Conservation (phyloP, 2,329 filamentous ascomycete species). For the Fusarium vanettenii region DNA sequence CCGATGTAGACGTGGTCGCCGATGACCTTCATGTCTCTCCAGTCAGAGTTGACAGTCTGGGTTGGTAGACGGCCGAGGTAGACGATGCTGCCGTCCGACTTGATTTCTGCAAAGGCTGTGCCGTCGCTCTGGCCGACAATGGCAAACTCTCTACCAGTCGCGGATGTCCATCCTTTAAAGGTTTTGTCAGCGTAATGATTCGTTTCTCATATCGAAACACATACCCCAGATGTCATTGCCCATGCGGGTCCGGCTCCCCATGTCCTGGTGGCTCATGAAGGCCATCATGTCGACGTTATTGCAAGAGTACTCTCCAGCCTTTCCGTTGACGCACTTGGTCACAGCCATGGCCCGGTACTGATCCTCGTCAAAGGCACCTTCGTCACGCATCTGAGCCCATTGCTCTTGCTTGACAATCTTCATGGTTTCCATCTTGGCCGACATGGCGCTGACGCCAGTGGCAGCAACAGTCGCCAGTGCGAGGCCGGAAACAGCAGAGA, state of each 20-base stretch:
- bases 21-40: neutral
- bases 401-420: neutral
- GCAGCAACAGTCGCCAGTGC: neutral
- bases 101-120: neutral
- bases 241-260: neutral
- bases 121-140: neutral
- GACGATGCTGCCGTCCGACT: neutral
- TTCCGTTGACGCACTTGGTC: neutral
- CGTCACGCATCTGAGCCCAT: neutral
- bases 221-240: neutral
- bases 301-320: neutral
- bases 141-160: neutral
- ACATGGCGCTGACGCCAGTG: neutral
- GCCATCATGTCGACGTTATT: neutral
- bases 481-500: neutral
- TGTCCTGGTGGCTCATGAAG: neutral
- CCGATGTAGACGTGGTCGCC: neutral
- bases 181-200: neutral
- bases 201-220: neutral
- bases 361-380: neutral
- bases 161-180: neutral
- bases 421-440: neutral
- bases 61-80: neutral
- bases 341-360: neutral
- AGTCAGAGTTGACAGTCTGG: neutral